Evolutionary conservation across 2,329 filamentous ascomycete species (phyloP), one percentile per base, ranked within the genome.

Genomic region (Colletotrichum cordylinicola): DNA sequence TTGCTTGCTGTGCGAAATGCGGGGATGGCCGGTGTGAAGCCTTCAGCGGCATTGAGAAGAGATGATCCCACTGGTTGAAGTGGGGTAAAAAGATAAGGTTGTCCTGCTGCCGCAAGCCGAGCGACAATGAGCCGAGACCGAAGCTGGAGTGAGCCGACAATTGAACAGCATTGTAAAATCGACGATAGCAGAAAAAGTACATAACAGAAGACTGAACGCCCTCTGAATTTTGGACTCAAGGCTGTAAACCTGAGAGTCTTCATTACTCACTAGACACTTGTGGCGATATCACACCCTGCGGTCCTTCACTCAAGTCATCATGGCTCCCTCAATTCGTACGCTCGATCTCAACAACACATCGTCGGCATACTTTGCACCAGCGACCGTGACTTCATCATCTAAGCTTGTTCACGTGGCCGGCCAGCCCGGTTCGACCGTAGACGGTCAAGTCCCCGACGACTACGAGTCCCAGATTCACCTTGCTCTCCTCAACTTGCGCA

Each of bases 381-480:
- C 81, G 18, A 79, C 70, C 18, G 77, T 75, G 33, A 62, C 64
- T 24, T 73, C 77, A 67, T 69, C 78, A 4, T 73, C 72, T 9
- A 68, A 55, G 15, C 70, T 80, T 6, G 65, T 83, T 12, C 82
- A 84, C 62, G 76, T 85, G n/a, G 79, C 84, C 2, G 86, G 85
- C 4, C 85, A 86, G 72, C 77, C 80, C 6, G 85, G 85, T n/a
- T 79, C 72, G 39, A 79, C 80, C 64, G 80, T 81, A 52, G 76
- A 82, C 21, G 83, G 84, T 16, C 37, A 67, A 5, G 80, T 84
- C 0, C 85, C 86, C 1, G 56, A 72, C 3, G 84, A 86, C 76
- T 85, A 86, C 73, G 84, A 85, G 69, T 85, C 84, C 3, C 86
- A 87, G 74, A 84, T 87, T 33, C 82, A 86, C 37, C 82, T 87